These are phyloP conservation scores for Rhizophagus clarus DNA, from an alignment of 192 early-diverging fungal genomes.

Conservation along the genomic window DNA sequence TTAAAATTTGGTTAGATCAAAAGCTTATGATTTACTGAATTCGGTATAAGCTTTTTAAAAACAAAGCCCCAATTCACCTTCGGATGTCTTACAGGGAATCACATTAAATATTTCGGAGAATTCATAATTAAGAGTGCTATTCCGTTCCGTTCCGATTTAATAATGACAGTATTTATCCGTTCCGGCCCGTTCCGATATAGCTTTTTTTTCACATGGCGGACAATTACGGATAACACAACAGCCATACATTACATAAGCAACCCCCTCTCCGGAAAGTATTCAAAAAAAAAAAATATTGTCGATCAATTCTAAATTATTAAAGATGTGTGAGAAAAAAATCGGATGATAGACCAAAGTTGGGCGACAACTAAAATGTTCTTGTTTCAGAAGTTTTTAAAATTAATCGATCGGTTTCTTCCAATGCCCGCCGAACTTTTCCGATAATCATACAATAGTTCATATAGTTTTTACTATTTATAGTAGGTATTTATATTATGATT, in stretches of 20 bases:
- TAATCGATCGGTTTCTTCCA: not conserved
- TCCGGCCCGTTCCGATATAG: not conserved
- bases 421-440: constrained; percentile 1
- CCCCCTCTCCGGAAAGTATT: too few species aligned
- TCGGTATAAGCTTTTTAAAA: too few species aligned
- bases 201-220: not conserved
- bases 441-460: not conserved
- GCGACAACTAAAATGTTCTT: not conserved
- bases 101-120: too few species aligned
- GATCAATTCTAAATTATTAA: not conserved
- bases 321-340: not conserved
- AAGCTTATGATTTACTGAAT: too few species aligned
- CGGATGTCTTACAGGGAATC: too few species aligned
- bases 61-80: too few species aligned
- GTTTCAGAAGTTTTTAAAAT: not conserved
- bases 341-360: not conserved
- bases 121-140: not conserved
- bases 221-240: not conserved
- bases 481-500: not conserved
- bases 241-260: too few species aligned
- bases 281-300: not conserved
- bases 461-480: not conserved
- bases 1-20: too few species aligned
- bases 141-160: not conserved
- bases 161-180: not conserved